Conservation (phyloP, 306 rosid species). For the Cicer judaicum region DNA sequence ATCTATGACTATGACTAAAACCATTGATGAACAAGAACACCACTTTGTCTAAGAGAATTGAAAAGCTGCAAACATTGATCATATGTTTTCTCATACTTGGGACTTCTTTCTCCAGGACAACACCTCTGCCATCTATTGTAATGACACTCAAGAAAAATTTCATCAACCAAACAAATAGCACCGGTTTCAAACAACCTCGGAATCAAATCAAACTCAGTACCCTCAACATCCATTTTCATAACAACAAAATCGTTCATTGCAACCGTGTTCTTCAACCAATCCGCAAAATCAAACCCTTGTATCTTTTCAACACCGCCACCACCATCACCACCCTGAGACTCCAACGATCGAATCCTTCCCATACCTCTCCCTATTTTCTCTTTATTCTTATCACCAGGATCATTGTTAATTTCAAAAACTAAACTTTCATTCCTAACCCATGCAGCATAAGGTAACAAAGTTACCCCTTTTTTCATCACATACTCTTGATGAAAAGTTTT, state of each 20-base stretch:
- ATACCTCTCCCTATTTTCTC: conserved; percentile 74
- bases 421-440: conserved; percentile 95
- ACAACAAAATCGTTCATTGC: conserved; percentile 82
- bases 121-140: conserved; percentile 97
- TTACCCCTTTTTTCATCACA: conserved; percentile 64
- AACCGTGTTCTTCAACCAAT: conserved; percentile 79
- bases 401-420: conserved; percentile 70
- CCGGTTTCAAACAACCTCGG: conserved; percentile 86
- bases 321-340: conserved; percentile 44
- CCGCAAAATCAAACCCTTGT: conserved; percentile 82
- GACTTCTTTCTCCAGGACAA: conserved; percentile 88
- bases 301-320: conserved; percentile 72
- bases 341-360: conserved; percentile 87
- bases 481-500: conserved; percentile 78
- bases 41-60: conserved; percentile 71
- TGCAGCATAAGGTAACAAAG: conserved; percentile 81
- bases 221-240: conserved; percentile 98
- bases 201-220: conserved; percentile 87
- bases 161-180: conserved; percentile 90
- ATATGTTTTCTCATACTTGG: conserved; percentile 81
- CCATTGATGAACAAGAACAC: conserved; percentile 98
- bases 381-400: conserved; percentile 52
- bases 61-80: conserved; percentile 79
- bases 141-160: conserved; percentile 92
- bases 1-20: conserved; percentile 47